Conservation (phyloP, 768 basidiomycete genomes). For the Fomitopsis serialis region DNA sequence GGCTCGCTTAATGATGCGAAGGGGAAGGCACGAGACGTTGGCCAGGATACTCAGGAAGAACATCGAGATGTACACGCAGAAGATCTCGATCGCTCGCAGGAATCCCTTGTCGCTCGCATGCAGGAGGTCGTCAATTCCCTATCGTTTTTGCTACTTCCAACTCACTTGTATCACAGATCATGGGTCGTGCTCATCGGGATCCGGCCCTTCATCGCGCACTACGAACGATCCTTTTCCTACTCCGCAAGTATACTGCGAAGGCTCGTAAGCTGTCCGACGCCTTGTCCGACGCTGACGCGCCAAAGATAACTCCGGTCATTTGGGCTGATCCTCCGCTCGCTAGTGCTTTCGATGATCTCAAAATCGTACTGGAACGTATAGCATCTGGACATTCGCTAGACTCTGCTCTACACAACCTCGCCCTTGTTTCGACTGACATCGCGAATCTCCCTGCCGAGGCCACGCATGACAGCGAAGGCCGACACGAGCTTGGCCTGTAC, state of each 20-base stretch:
- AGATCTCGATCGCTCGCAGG: too few species aligned
- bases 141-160: too few species aligned
- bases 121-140: too few species aligned
- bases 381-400: conserved; percentile 14
- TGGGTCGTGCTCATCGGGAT: conserved; percentile 11
- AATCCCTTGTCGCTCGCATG: too few species aligned
- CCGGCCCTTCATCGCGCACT: conserved; percentile 13
- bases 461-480: too few species aligned
- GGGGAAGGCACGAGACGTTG: too few species aligned
- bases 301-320: conserved; percentile 12
- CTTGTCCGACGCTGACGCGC: conserved; percentile 2
- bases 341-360: conserved; percentile 7
- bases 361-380: conserved; percentile 13
- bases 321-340: conserved; percentile 14
- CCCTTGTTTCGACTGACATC: conserved; percentile 3
- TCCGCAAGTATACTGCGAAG: conserved; percentile 13
- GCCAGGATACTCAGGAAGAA: too few species aligned
- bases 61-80: too few species aligned
- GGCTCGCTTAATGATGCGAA: not conserved
- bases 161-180: conserved; percentile 1
- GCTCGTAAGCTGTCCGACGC: not conserved
- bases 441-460: not conserved
- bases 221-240: conserved; percentile 10
- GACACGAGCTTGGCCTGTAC: too few species aligned
- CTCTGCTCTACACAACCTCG: not conserved